Conservation (phyloP, 2,329 filamentous ascomycete genomes). For the Neoscytalidium dimidiatum region DNA sequence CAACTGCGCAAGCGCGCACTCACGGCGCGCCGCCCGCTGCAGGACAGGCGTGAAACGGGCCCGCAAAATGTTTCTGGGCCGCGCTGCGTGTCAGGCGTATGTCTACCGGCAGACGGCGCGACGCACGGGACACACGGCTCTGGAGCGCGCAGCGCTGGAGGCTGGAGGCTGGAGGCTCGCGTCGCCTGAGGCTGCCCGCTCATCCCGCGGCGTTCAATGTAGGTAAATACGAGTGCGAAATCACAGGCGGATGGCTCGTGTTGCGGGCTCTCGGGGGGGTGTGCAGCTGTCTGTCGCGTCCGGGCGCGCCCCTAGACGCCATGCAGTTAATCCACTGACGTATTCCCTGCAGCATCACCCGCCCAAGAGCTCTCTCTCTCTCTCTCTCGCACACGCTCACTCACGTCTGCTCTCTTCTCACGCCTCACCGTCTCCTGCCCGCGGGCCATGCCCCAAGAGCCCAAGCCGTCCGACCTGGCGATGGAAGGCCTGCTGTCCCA, state of each 20-base stretch:
- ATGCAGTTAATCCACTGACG: constrained; percentile 10
- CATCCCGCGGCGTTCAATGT: no score
- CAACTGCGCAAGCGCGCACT: no score
- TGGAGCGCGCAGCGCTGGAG: no score
- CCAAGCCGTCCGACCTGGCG: neutral
- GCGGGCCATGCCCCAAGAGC: constrained; percentile 8
- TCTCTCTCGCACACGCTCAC: no score
- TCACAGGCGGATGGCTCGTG: constrained; percentile 14
- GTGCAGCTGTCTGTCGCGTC: constrained; percentile 7
- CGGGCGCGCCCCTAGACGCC: constrained; percentile 6
- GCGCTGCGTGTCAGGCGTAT: neutral
- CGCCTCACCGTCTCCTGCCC: constrained; percentile 13
- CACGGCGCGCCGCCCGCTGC: neutral
- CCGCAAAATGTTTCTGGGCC: neutral
- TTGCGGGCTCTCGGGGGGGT: neutral
- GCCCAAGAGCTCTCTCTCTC: neutral
- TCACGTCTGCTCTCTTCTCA: neutral
- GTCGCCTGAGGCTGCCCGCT: no score
- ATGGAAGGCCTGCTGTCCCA: constrained; percentile 10
- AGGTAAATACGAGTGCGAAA: constrained; percentile 14
- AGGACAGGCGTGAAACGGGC: neutral
- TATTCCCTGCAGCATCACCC: constrained; percentile 6
- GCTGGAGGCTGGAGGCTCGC: no score
- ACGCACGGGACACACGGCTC: neutral
- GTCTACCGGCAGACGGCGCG: neutral